Percentiles rank a stretch among this genome's conserved stretches.
Conservation (phyloP, 495 filamentous ascomycete genomes). For the Cryomyces minteri region DNA sequence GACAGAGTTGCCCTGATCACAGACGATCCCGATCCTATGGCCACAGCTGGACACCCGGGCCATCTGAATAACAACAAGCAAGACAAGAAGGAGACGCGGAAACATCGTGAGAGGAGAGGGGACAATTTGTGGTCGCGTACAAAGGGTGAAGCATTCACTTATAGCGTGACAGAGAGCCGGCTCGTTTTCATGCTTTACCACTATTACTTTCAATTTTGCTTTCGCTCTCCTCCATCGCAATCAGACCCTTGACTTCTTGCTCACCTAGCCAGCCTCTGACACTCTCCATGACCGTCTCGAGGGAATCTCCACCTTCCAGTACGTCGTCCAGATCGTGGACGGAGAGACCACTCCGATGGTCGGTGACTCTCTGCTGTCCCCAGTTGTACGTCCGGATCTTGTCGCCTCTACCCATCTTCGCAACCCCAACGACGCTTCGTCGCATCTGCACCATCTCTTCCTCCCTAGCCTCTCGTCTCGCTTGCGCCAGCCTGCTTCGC, state of each 20-base stretch:
- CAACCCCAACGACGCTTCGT: constrained; percentile 56
- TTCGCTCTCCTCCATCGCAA: constrained; percentile 25
- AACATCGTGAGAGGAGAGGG: no score
- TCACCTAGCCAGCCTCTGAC: constrained; percentile 63
- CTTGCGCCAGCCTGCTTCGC: constrained; percentile 65
- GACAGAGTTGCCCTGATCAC: no score
- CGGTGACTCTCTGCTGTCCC: constrained; percentile 80
- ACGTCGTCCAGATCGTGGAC: constrained; percentile 70
- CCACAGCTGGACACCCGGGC: no score
- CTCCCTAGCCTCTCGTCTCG: constrained; percentile 64
- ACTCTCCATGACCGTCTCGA: constrained; percentile 67
- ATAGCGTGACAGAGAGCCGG: no score
- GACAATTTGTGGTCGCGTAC: no score
- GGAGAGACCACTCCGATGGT: constrained; percentile 74
- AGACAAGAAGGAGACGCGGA: no score
- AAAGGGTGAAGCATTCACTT: no score
- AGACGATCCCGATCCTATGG: no score
- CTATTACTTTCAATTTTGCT: not conserved
- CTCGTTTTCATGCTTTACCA: no score
- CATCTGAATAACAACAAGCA: no score
- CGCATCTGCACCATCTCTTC: constrained; percentile 56
- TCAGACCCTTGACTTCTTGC: constrained; percentile 52
- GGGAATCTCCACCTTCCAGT: constrained; percentile 29
- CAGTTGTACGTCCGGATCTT: constrained; percentile 96
- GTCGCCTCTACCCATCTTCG: constrained; percentile 69